Base-by-base conservation (phyloP, 2,329 filamentous ascomycete species). In the Myriosclerotinia duriaeana region DNA sequence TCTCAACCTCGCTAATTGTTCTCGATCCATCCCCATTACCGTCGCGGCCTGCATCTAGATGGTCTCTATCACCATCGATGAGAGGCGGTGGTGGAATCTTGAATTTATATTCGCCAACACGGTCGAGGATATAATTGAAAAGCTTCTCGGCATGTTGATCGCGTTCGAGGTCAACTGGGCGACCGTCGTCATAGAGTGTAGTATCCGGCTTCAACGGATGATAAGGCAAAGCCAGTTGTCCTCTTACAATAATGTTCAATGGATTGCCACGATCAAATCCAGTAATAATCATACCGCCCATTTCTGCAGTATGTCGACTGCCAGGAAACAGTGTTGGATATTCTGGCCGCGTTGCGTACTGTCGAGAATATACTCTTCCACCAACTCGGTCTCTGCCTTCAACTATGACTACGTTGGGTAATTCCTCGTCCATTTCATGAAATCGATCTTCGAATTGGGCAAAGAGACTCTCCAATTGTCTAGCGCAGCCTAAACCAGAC, bases 201-300 rank as follows among this genome's bases (percentile, higher is more conserved):
- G 94, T 94, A 50, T 88, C 86, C n/a, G 87, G 82, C 71, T 88
- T 89, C 68, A 99, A 82, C 34, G 89, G 83, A 77, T 97, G 92
- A 76, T 96, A 97, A 20, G 88, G 88, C 26, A 99, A 84, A 36
- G 90, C 91, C 59, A 99, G 84, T 78, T 99, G 96, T 20, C 92
- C 93, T 71, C 95, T 89, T 66, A 99, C 88, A 68, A 99, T 87
- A 59, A 93, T 87, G 76, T 97, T 96, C 72, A 99, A 80, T 6
- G 95, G 95, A 73, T 99, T 99, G 22, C 96, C 96, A 71, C 92
- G 87, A 71, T 98, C 93, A 76, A 98, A 99, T 0, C 95, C 95
- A 44, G 96, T 97, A 69, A 99, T 93, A 68, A 99, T 98, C 83
- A 99, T 97, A 65, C 94, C 95, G 38, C 95, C 95, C 88, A 97